Base-by-base conservation (phyloP, 2,329 filamentous ascomycete genomes). In the Alternaria arborescens region DNA sequence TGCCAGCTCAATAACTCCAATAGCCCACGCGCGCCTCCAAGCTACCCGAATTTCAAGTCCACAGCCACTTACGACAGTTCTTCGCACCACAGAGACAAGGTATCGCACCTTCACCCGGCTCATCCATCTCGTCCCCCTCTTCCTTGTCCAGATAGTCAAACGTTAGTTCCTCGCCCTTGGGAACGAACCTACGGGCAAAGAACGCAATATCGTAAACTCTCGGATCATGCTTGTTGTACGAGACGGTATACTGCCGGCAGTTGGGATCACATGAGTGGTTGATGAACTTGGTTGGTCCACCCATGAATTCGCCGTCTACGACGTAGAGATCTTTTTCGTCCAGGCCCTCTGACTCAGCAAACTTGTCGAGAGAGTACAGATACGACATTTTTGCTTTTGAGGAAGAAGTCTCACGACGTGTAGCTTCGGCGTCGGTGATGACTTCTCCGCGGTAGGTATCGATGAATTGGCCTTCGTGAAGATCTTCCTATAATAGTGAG, bases 191-290 rank as follows among this genome's bases (percentile, higher is more conserved):
- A 30, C 88, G 85, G 0, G 92, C 91, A 70, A 94, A 94, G 61
- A 94, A 84, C 0, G 91, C 91, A 48, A 94, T 80, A 61, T 93
- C 90, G 74, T 94, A 93, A 7, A 94, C 83, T 47, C 88, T 85
- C 60, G 88, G 88, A 70, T 94, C 90, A 0, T 90, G 87, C 62
- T 91, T 89, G 71, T 94, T 91, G 52, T 90, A 91, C 1, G 91
- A 90, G 1, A 92, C 87, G 0, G 90, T 91, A 77, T 94, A 94
- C 61, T 93, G 92, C 14, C 90, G 84, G 71, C 93, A 85, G 71
- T 94, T 94, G 0, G 92, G 91, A 5, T 91, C 86, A 74, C 92
- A 94, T 2, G 87, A 91, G 75, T 95, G 92, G 70, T 95, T 95
- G 75, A 94, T 91, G 77, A 94, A 95, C 3, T 91, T 86, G 0